These are phyloP conservation scores for Cardamine resedifolia DNA, from an alignment of 345 rosid species.

Conservation along the genomic window DNA sequence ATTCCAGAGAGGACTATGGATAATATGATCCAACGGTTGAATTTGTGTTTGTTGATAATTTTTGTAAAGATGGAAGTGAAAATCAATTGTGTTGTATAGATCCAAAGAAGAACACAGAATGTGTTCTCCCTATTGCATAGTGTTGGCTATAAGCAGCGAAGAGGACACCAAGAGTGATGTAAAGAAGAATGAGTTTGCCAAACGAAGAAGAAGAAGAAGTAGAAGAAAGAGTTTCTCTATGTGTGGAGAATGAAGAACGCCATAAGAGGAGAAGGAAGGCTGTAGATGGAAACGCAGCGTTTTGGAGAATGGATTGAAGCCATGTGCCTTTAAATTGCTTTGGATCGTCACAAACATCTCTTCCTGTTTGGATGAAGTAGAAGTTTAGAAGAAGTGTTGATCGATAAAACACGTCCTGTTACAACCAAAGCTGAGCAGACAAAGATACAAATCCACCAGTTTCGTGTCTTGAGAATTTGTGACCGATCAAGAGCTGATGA, in stretches of 20 bases:
- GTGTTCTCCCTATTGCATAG: slow-evolving; percentile 39
- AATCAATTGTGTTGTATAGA: slow-evolving; percentile 50
- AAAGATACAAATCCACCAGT: slow-evolving; percentile 35
- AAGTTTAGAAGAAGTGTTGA: slow-evolving; percentile 35
- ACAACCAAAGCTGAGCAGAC: slow-evolving; percentile 26
- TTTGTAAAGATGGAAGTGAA: slow-evolving; percentile 44
- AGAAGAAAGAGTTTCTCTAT: neutral
- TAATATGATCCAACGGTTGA: slow-evolving; percentile 49
- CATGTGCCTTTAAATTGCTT: slow-evolving; percentile 42
- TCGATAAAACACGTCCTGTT: slow-evolving; percentile 30
- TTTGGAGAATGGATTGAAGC: slow-evolving; percentile 36
- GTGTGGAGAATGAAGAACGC: slow-evolving; percentile 3
- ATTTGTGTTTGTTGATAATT: slow-evolving; percentile 48
- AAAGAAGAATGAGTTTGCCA: slow-evolving; percentile 28
- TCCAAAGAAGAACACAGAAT: slow-evolving; percentile 39
- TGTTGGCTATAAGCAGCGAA: slow-evolving; percentile 40
- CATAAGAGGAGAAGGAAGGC: slow-evolving; percentile 25
- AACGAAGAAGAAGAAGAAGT: slow-evolving; percentile 3
- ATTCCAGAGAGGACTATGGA: slow-evolving; percentile 42
- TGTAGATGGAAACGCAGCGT: slow-evolving; percentile 36
- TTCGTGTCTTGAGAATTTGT: slow-evolving; percentile 22
- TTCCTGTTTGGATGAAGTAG: slow-evolving; percentile 35
- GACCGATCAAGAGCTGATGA: neutral
- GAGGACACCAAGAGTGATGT: slow-evolving; percentile 41
- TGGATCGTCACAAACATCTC: slow-evolving; percentile 35